phyloP scores from a whole-genome alignment of 2,329 filamentous ascomycete genomes.

The Botrytis medusae region DNA sequence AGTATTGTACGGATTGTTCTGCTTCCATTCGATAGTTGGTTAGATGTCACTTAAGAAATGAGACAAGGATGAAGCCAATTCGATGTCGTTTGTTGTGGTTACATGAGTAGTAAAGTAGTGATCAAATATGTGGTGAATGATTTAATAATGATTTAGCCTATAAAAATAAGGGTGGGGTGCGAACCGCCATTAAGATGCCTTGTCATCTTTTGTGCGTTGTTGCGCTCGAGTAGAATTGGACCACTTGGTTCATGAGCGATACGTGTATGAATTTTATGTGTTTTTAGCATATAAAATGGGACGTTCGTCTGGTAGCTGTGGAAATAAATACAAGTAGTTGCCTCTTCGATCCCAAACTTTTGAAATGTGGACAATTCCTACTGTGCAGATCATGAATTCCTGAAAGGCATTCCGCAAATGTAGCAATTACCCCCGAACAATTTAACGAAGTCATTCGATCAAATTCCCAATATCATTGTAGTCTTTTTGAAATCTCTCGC shows the following conservation, averaged over 20 bases:
- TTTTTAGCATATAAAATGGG: not conserved
- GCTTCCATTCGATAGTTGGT: not conserved
- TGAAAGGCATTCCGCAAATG: not conserved
- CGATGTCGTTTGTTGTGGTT: not conserved
- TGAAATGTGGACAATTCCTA: not conserved
- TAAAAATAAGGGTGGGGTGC: slow-evolving; percentile 4
- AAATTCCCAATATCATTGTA: not conserved
- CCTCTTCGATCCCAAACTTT: slow-evolving; percentile 15
- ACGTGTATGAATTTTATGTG: slow-evolving; percentile 17
- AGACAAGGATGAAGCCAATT: not conserved
- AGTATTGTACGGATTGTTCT: not conserved
- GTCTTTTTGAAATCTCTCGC: not conserved
- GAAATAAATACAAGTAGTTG: not conserved
- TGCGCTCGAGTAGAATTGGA: slow-evolving; percentile 6
- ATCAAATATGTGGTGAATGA: not conserved
- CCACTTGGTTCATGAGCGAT: slow-evolving; percentile 14
- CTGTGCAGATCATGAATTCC: not conserved
- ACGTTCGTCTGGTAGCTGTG: not conserved
- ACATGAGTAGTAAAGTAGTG: not conserved
- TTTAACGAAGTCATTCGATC: not conserved
- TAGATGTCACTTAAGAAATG: not conserved
- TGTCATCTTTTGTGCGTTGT: slow-evolving; percentile 15
- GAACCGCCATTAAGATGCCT: not conserved
- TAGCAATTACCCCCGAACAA: slow-evolving; percentile 1
- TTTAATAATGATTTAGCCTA: slow-evolving; percentile 4